Evolutionary conservation across 108 stramenopile species (phyloP).

Genomic region (Stephanodiscus triporus): DNA sequence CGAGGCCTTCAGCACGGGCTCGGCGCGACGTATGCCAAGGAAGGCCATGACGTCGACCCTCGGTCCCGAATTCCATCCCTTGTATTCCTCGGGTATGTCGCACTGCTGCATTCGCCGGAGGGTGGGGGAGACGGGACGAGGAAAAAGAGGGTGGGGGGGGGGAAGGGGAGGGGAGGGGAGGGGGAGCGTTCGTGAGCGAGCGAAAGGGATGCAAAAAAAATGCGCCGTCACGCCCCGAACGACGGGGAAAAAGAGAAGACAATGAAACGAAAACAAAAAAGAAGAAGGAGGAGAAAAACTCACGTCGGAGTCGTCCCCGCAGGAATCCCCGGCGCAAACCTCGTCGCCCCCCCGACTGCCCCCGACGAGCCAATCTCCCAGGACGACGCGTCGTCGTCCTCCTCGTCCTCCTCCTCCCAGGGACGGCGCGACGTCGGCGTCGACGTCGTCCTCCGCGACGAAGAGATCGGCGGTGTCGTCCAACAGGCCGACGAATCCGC

Average conservation of each 20-base stretch:
- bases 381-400: background rate
- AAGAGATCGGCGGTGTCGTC: background rate
- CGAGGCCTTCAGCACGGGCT: conserved; percentile 24
- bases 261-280: background rate
- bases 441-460: background rate
- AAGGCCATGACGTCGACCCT: conserved; percentile 51
- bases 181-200: too few species aligned
- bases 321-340: conserved; percentile 32
- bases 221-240: too few species aligned
- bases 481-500: background rate
- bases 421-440: background rate
- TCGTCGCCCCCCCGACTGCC: conserved; percentile 1
- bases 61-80: conserved; percentile 5
- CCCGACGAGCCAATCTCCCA: conserved; percentile 31
- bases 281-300: conserved; percentile 5
- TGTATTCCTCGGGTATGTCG: conserved; percentile 51
- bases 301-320: conserved; percentile 46
- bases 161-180: too few species aligned
- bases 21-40: conserved; percentile 46
- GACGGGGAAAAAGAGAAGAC: background rate
- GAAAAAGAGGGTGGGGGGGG: background rate
- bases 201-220: too few species aligned
- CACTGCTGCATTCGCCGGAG: too few species aligned
- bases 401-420: background rate
- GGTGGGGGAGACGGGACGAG: too few species aligned